Conservation (phyloP, 2,329 filamentous ascomycete genomes). For the Paecilomyces fulvus region DNA sequence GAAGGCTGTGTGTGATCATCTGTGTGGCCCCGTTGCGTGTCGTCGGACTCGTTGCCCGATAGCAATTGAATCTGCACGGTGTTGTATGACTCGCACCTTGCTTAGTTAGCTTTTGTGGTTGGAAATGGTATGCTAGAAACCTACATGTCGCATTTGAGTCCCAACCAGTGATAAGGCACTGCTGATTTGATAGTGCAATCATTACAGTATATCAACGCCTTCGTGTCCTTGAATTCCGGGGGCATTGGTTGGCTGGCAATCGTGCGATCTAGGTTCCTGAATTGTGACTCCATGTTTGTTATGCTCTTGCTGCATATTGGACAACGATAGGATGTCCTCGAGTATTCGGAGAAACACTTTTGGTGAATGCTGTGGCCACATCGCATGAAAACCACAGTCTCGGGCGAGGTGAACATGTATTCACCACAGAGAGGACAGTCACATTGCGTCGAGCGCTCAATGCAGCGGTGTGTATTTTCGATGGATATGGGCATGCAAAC, state of each 20-base stretch:
- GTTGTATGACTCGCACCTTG: conserved; percentile 40
- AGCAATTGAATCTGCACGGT: conserved; percentile 35
- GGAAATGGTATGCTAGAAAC: conserved; percentile 6
- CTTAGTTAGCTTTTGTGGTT: conserved; percentile 6
- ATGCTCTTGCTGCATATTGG: conserved; percentile 94
- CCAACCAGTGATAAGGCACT: conserved; percentile 88
- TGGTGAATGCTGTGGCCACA: conserved; percentile 96
- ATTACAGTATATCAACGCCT: conserved; percentile 82
- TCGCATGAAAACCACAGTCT: conserved; percentile 83
- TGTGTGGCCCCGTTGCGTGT: conserved; percentile 16
- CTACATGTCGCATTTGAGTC: conserved; percentile 68
- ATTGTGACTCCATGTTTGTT: conserved; percentile 95
- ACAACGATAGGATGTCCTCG: conserved; percentile 86
- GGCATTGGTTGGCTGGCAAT: conserved; percentile 93
- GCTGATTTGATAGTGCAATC: conserved; percentile 85
- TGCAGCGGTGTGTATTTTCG: conserved; percentile 79
- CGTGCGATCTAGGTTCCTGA: conserved; percentile 79
- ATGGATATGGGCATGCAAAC: conserved; percentile 89
- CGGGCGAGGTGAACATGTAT: conserved; percentile 88
- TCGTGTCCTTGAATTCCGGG: conserved; percentile 66
- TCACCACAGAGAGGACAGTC: conserved; percentile 96
- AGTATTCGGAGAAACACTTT: conserved; percentile 78
- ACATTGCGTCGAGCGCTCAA: conserved; percentile 88
- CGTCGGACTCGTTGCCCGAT: conserved; percentile 19
- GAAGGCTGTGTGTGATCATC: conserved; percentile 8